Percentiles rank a stretch among this genome's conserved stretches.
Conservation (phyloP, 805 yeast genomes). For the Monosporozyma servazzii region DNA sequence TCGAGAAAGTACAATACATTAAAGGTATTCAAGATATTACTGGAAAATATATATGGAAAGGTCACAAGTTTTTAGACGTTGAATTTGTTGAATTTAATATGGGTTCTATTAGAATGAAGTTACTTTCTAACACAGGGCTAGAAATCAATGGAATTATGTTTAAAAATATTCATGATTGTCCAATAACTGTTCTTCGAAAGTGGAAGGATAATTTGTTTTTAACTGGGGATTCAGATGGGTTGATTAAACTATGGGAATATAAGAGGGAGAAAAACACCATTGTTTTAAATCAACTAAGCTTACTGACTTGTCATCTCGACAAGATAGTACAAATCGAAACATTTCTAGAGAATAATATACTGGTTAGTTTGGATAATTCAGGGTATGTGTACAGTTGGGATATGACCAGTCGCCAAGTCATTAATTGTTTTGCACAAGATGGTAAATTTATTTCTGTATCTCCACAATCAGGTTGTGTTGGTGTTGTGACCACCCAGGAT, state of each 20-base stretch:
- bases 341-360: constrained; percentile 44
- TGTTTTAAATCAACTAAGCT: constrained; percentile 30
- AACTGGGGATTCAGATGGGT: constrained; percentile 45
- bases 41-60: not conserved
- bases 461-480: constrained; percentile 46
- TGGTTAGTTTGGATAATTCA: constrained; percentile 43
- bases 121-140: not conserved
- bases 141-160: constrained; percentile 9
- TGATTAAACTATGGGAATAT: constrained; percentile 48
- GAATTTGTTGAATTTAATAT: constrained; percentile 1
- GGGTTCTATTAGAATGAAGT: constrained; percentile 4
- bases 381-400: constrained; percentile 64
- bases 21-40: constrained; percentile 3
- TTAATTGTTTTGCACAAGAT: constrained; percentile 31
- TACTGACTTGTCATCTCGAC: constrained; percentile 47
- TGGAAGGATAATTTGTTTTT: constrained; percentile 23
- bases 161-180: constrained; percentile 27
- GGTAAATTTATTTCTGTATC: constrained; percentile 38
- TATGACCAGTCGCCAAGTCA: constrained; percentile 40
- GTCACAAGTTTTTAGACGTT: not conserved
- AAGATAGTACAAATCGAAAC: constrained; percentile 39
- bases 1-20: constrained; percentile 2
- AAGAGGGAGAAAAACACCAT: not conserved
- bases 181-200: constrained; percentile 22
- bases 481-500: constrained; percentile 22